A percentile compares a stretch with the other conserved stretches of the same genome.
Evolutionary conservation across 208 protist genomes (phyloP).

Genomic region (Trypanosoma lewisi): DNA sequence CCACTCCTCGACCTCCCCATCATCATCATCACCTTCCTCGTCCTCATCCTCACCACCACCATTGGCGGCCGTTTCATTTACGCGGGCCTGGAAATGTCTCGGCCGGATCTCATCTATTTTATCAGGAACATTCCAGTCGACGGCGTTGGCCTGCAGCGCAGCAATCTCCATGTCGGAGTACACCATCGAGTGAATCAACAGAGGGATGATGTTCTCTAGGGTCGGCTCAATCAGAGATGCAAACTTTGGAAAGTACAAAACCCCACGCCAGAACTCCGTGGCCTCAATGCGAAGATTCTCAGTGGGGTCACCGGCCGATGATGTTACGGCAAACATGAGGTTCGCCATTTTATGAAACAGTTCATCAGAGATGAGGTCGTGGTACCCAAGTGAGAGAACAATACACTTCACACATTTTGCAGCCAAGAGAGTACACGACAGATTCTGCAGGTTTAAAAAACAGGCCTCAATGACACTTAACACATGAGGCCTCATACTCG

Average conservation of each 20-base stretch:
- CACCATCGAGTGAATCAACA: constrained; percentile 87
- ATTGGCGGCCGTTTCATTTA: constrained; percentile 41
- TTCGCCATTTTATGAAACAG: constrained; percentile 52
- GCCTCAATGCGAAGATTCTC: constrained; percentile 82
- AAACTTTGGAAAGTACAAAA: constrained; percentile 76
- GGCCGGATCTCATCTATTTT: constrained; percentile 84
- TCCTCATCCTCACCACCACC: constrained; percentile 51
- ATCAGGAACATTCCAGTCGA: constrained; percentile 82
- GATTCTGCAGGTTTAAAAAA: constrained; percentile 59
- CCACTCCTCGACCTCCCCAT: constrained; percentile 89
- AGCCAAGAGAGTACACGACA: constrained; percentile 43
- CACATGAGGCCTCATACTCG: constrained; percentile 43
- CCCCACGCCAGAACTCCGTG: constrained; percentile 76
- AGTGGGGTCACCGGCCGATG: constrained; percentile 33
- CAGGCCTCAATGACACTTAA: constrained; percentile 52
- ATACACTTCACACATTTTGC: constrained; percentile 63
- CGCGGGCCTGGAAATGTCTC: constrained; percentile 67
- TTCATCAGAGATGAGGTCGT: constrained; percentile 50
- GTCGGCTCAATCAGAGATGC: constrained; percentile 46
- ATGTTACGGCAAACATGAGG: constrained; percentile 57
- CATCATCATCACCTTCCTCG: constrained; percentile 82
- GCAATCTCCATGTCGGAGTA: constrained; percentile 91
- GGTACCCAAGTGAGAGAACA: constrained; percentile 62
- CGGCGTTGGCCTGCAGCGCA: constrained; percentile 69
- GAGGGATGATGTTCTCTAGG: constrained; percentile 60